phyloP scores from a whole-genome alignment of 1,284 basidiomycete genomes.

The Termitomyces sp. region DNA sequence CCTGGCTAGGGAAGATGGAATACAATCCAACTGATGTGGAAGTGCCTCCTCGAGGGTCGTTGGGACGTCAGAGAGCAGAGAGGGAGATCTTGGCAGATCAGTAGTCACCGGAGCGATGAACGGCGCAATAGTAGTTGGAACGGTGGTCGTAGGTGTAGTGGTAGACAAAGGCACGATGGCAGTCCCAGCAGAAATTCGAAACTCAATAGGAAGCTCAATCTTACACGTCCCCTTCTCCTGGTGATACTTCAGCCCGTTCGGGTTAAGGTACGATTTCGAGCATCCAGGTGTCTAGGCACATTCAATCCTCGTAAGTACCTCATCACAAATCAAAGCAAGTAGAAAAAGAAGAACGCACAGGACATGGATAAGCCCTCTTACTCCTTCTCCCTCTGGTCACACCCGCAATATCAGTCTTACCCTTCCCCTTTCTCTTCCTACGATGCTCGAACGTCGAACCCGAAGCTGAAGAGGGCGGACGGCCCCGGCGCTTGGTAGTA shows the following conservation, averaged over 20 bases:
- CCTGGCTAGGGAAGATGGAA: background rate
- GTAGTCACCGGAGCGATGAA: background rate
- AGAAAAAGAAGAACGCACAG: conserved; percentile 20
- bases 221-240: conserved; percentile 56
- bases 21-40: background rate
- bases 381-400: conserved; percentile 15
- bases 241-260: conserved; percentile 61
- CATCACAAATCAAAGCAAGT: background rate
- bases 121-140: too few relatives aligned
- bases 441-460: background rate
- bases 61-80: background rate
- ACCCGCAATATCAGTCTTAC: conserved; percentile 3
- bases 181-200: background rate
- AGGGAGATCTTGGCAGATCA: background rate
- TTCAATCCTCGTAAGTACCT: background rate
- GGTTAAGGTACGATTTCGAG: conserved; percentile 51
- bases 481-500: background rate
- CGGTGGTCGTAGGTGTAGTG: background rate
- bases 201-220: conserved; percentile 22
- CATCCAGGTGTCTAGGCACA: conserved; percentile 34
- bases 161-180: background rate
- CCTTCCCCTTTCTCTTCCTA: conserved; percentile 7
- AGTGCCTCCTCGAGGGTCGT: background rate
- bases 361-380: conserved; percentile 29
- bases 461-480: background rate